Evolutionary conservation across 1,139 yeast species (phyloP).

Genomic region (Scheffersomyces illinoinensis): DNA sequence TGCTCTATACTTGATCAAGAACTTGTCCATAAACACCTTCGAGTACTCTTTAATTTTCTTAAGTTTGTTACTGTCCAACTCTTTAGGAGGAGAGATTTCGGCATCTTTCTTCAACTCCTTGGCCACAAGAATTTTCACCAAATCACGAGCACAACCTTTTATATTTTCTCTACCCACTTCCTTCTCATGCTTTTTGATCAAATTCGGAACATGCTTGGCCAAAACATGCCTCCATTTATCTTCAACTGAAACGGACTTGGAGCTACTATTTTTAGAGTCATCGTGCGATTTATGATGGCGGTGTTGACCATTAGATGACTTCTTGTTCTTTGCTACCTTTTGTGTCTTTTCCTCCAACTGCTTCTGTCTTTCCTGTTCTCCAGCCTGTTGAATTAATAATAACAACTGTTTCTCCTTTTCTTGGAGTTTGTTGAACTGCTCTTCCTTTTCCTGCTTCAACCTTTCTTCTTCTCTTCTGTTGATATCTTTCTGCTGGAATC

Average conservation of each 20-base stretch:
- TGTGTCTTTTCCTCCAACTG: slow-evolving; percentile 10
- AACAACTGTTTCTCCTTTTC: slow-evolving; percentile 38
- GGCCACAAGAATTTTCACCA: slow-evolving; percentile 59
- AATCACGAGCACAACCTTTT: slow-evolving; percentile 78
- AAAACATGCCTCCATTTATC: slow-evolving; percentile 61
- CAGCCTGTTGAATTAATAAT: slow-evolving; percentile 36
- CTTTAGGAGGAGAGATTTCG: slow-evolving; percentile 48
- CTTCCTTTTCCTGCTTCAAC: slow-evolving; percentile 32
- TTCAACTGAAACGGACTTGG: slow-evolving; percentile 19
- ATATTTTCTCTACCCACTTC: slow-evolving; percentile 72
- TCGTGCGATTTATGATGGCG: slow-evolving; percentile 1
- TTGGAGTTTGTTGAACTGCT: slow-evolving; percentile 22
- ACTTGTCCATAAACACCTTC: slow-evolving; percentile 72
- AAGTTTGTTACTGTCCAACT: slow-evolving; percentile 62
- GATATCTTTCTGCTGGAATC: slow-evolving; percentile 13
- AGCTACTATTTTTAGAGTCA: neutral
- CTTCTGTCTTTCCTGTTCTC: slow-evolving; percentile 13
- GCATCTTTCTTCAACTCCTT: slow-evolving; percentile 61
- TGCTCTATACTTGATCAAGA: slow-evolving; percentile 51
- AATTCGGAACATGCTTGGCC: slow-evolving; percentile 79
- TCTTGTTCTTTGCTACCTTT: slow-evolving; percentile 4
- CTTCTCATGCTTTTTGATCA: slow-evolving; percentile 64
- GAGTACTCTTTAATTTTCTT: slow-evolving; percentile 69
- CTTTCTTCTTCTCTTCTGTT: slow-evolving; percentile 40
- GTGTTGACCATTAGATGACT: slow-evolving; percentile 1